Conservation (phyloP, 345 rosid species). For the Gossypium australe region DNA sequence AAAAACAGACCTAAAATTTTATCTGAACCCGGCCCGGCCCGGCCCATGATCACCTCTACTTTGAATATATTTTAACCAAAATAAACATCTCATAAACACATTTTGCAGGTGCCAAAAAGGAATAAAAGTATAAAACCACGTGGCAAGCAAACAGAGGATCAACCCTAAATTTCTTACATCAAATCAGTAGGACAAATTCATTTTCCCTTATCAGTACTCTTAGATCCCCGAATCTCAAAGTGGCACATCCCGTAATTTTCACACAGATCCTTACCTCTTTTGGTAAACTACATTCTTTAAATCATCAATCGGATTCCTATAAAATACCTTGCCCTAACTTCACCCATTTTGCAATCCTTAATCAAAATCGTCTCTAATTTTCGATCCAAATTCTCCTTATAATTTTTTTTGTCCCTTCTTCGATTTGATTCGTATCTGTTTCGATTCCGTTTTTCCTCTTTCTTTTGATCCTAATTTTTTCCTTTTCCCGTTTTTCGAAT, state of each 20-base stretch:
- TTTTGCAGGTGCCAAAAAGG: background rate
- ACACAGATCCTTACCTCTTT: background rate
- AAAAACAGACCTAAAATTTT: too few relatives aligned
- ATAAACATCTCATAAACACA: background rate
- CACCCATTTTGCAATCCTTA: background rate
- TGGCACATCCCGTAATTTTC: conserved; percentile 26
- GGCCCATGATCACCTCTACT: too few relatives aligned
- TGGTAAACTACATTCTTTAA: background rate
- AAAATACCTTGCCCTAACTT: conserved; percentile 19
- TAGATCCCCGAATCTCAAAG: conserved; percentile 3
- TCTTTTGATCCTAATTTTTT: conserved; percentile 14
- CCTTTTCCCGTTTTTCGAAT: background rate
- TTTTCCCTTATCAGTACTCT: background rate
- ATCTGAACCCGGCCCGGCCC: too few relatives aligned
- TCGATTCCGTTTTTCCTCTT: conserved; percentile 15
- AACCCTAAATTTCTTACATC: background rate
- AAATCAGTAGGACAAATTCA: background rate
- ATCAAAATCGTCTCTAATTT: background rate
- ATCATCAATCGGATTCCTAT: conserved; percentile 15
- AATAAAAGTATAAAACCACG: background rate
- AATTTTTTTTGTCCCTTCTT: background rate
- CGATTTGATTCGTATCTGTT: background rate
- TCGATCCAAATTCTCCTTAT: background rate
- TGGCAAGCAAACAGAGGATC: background rate
- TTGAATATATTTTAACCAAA: background rate